Base-by-base conservation (phyloP, 139 green algal genomes). In the Tetraselmis chui region DNA sequence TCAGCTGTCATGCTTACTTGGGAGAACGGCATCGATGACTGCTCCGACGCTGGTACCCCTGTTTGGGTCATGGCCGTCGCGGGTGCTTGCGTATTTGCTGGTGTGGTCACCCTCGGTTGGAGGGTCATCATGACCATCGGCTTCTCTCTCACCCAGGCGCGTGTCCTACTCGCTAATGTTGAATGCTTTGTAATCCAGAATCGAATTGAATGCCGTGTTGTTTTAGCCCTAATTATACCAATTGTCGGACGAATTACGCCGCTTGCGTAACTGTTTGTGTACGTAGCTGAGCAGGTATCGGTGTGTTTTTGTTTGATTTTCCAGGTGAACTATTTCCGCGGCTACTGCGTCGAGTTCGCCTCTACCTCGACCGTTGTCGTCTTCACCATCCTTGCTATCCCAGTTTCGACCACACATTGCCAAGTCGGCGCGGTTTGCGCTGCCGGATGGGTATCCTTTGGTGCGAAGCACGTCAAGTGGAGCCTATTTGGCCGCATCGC, bases 341-440 rank as follows among this genome's bases (percentile, higher is more conserved):
- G 81, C 22, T 87, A 86, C 81, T 85, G 79, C 79, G 86, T 89
- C 58, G 85, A 89, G 31, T 59, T 89, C 2, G 85, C 78, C 22
- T 89, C 85, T 1, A 86, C 85, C 5, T 28, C 86, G 1, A 82
- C 45, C 32, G 85, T 89, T 30, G 82, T 89, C 26, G 30, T 86
- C 22, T 82, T 82, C 24, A 83, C 79, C 59, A 77, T 84, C 25
- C 32, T 85, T 18, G 83, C 84, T 59, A 88, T 87, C 82, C 88
- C 88, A 29, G 81, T 91, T 11, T 84, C 59, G 26, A 88, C 81
- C 23, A 91, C 88, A 25, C 88, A 91, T 31, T 88, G 83, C 75
- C 85, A 89, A 76, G 87, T 91, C 67, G 88, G 88, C 0, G 84
- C 83, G 24, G 82, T 89, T 74, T 76, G 89, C 1, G 83, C 79